Evolutionary conservation across 163 green algal genomes (phyloP).

Genomic region (Scenedesmus sp.): DNA sequence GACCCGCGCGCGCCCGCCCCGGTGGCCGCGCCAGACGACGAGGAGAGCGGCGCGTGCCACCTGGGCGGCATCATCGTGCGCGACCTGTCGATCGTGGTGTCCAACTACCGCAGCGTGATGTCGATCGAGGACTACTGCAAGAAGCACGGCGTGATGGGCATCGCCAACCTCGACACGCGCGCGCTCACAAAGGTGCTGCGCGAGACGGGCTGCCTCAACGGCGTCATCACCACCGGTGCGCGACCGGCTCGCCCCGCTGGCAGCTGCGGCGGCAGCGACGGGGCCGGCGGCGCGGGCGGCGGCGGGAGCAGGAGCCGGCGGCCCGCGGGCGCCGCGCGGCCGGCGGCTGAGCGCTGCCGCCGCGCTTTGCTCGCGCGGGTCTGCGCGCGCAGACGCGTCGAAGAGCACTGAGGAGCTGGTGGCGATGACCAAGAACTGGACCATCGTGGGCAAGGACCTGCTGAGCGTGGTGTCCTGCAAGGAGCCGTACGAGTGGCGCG

Average conservation of each 20-base stretch:
- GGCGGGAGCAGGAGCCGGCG: too few species aligned
- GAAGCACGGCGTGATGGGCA: constrained; percentile 87
- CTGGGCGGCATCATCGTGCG: constrained; percentile 92
- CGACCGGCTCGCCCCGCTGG: background rate
- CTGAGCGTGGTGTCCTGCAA: constrained; percentile 73
- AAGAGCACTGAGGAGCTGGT: constrained; percentile 89
- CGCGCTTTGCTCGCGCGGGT: too few species aligned
- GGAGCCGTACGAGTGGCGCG: constrained; percentile 94
- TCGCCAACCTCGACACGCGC: constrained; percentile 95
- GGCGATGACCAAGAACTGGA: constrained; percentile 85
- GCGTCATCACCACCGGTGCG: constrained; percentile 80
- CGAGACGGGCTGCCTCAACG: constrained; percentile 93
- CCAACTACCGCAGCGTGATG: constrained; percentile 94
- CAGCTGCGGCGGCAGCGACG: background rate
- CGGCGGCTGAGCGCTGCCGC: too few species aligned
- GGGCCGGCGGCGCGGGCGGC: too few species aligned
- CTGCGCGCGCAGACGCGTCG: constrained; percentile 63
- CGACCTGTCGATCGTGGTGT: constrained; percentile 88
- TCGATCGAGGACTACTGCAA: constrained; percentile 91
- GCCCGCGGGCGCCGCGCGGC: too few species aligned
- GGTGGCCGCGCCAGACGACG: constrained; percentile 91
- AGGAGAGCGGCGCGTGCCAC: constrained; percentile 90
- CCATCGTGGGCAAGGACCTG: constrained; percentile 92
- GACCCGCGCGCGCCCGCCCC: background rate
- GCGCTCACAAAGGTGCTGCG: constrained; percentile 93